phyloP scores from a whole-genome alignment of 257 asterid genomes.

The Penstemon barbatus region DNA sequence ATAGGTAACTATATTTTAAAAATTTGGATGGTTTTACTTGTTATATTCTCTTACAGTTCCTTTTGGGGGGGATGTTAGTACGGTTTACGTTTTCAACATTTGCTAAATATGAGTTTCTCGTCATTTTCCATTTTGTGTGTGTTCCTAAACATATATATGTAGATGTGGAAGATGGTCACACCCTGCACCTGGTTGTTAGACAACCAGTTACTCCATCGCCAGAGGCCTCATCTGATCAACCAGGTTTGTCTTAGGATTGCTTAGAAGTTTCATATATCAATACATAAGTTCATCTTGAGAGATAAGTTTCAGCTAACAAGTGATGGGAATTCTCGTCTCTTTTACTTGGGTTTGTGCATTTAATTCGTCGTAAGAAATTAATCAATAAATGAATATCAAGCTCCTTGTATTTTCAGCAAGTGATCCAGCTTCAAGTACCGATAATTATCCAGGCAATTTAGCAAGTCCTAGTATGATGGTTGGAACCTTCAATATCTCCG shows the following conservation, averaged over 20 bases:
- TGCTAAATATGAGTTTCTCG: too few species aligned
- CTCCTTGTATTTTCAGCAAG: constrained; percentile 46
- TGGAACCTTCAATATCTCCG: constrained; percentile 83
- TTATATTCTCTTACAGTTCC: too few species aligned
- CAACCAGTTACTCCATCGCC: constrained; percentile 61
- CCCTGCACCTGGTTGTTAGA: constrained; percentile 89
- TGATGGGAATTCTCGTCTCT: too few species aligned
- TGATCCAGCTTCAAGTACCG: constrained; percentile 57
- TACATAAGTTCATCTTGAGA: constrained; percentile 7
- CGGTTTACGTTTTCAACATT: neutral
- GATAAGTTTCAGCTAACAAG: neutral
- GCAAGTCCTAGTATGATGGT: constrained; percentile 65
- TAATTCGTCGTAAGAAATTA: too few species aligned
- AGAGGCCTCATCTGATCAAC: constrained; percentile 45
- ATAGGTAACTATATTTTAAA: too few species aligned
- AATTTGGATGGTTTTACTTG: too few species aligned
- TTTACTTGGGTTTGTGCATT: too few species aligned
- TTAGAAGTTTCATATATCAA: neutral
- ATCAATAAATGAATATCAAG: neutral
- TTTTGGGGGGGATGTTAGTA: neutral
- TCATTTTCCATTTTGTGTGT: constrained; percentile 1
- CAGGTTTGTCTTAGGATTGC: constrained; percentile 50
- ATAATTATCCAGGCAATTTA: constrained; percentile 43
- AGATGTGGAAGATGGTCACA: constrained; percentile 99
- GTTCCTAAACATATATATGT: constrained; percentile 56